Evolutionary conservation across 108 stramenopile species (phyloP).

Genomic region (Discostella pseudostelligera): DNA sequence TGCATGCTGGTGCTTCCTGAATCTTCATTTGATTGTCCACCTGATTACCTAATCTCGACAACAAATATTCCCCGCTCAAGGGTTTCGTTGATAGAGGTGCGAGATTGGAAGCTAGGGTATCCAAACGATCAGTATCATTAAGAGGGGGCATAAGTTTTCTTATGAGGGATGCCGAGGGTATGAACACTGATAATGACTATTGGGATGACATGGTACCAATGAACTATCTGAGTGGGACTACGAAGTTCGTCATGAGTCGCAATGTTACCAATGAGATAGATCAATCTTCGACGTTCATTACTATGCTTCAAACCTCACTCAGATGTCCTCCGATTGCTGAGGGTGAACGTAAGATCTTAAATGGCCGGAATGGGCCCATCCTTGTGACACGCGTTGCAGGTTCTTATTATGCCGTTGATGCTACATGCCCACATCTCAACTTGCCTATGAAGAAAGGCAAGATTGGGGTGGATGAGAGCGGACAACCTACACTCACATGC

Average conservation of each 20-base stretch:
- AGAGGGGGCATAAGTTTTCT: constrained; percentile 76
- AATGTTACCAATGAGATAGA: constrained; percentile 13
- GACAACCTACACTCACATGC: constrained; percentile 37
- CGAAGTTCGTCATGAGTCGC: constrained; percentile 81
- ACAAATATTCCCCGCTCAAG: background rate
- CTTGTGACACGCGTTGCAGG: constrained; percentile 45
- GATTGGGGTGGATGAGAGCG: constrained; percentile 31
- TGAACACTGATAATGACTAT: constrained; percentile 50
- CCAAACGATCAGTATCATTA: constrained; percentile 69
- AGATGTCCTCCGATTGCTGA: constrained; percentile 29
- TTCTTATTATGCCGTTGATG: constrained; percentile 43
- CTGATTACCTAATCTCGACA: background rate
- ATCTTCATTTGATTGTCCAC: background rate
- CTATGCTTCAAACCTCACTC: constrained; percentile 7
- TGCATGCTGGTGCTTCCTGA: background rate
- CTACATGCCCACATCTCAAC: constrained; percentile 50
- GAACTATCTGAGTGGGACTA: constrained; percentile 73
- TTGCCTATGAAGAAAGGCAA: constrained; percentile 55
- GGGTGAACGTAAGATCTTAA: constrained; percentile 38
- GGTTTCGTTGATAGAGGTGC: constrained; percentile 88
- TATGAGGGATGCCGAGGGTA: constrained; percentile 69
- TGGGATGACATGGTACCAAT: constrained; percentile 82
- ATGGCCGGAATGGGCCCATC: constrained; percentile 37
- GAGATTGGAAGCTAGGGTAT: constrained; percentile 79
- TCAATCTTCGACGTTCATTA: background rate